phyloP scores from a whole-genome alignment of 1,284 basidiomycete genomes.

The Phylloboletellus chloephorus region DNA sequence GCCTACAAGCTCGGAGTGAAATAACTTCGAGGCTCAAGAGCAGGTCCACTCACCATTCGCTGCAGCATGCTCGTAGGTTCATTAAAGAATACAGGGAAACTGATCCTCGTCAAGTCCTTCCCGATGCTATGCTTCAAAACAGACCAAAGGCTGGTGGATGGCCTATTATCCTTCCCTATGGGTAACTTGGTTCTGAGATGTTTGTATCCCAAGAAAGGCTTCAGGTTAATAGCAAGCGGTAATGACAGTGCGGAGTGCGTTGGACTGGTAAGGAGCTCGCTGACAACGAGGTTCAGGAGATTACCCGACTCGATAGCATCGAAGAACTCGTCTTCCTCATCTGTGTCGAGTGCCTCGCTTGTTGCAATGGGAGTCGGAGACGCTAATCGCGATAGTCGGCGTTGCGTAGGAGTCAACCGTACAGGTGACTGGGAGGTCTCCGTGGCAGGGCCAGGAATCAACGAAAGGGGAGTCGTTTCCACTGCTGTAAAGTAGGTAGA shows the following conservation, averaged over 20 bases:
- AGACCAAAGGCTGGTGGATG: constrained; percentile 90
- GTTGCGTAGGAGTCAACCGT: constrained; percentile 28
- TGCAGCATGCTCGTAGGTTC: constrained; percentile 95
- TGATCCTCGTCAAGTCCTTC: constrained; percentile 95
- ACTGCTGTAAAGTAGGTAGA: constrained; percentile 21
- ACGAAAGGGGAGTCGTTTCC: constrained; percentile 15
- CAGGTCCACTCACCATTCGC: constrained; percentile 52
- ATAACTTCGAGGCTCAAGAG: neutral
- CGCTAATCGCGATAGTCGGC: constrained; percentile 18
- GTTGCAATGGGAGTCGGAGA: constrained; percentile 6
- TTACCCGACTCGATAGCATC: constrained; percentile 88
- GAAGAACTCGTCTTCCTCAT: constrained; percentile 96
- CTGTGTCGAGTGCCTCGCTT: constrained; percentile 54
- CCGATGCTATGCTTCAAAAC: constrained; percentile 96
- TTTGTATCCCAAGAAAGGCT: constrained; percentile 67
- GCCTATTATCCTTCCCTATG: constrained; percentile 76
- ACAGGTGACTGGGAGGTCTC: constrained; percentile 16
- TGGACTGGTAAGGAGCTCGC: constrained; percentile 49
- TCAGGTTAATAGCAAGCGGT: constrained; percentile 34
- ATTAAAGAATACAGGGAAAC: constrained; percentile 95
- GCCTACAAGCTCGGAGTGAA: constrained; percentile 41
- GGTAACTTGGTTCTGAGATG: constrained; percentile 62
- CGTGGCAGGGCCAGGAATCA: constrained; percentile 1
- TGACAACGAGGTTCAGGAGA: constrained; percentile 70
- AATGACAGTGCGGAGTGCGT: constrained; percentile 25